phyloP scores from a whole-genome alignment of 108 stramenopile genomes.

The Skeletonema marinoi region DNA sequence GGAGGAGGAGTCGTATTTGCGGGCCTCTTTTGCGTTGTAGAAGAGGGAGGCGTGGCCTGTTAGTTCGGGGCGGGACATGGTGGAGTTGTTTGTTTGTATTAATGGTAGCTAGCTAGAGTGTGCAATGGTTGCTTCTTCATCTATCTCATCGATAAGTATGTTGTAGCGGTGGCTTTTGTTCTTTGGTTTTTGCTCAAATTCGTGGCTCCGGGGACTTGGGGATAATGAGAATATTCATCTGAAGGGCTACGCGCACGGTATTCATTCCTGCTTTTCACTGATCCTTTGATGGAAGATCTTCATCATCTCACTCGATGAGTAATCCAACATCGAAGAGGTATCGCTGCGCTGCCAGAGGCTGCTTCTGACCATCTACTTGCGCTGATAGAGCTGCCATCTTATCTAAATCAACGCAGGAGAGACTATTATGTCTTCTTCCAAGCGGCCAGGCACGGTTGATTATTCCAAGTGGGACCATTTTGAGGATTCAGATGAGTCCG shows the following conservation, averaged over 20 bases:
- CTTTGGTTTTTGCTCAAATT: too few relatives aligned
- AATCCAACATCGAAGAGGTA: too few relatives aligned
- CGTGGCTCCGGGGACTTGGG: background rate
- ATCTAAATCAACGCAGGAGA: background rate
- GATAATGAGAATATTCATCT: background rate
- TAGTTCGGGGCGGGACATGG: slow-evolving; percentile 92
- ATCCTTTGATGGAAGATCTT: too few relatives aligned
- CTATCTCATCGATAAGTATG: too few relatives aligned
- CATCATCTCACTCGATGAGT: too few relatives aligned
- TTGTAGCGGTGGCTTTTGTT: background rate
- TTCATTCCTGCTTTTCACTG: too few relatives aligned
- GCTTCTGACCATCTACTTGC: too few relatives aligned
- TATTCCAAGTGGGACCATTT: slow-evolving; percentile 10
- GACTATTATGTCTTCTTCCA: background rate
- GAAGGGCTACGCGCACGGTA: too few relatives aligned
- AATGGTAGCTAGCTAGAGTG: too few relatives aligned
- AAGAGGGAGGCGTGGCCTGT: slow-evolving; percentile 88
- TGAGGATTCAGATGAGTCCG: background rate
- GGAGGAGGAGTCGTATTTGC: slow-evolving; percentile 93
- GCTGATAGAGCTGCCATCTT: background rate
- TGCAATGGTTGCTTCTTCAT: too few relatives aligned
- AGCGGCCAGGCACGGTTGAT: slow-evolving; percentile 5
- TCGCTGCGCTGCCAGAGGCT: too few relatives aligned
- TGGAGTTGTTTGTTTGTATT: background rate
- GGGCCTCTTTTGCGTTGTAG: slow-evolving; percentile 93